phyloP scores from a whole-genome alignment of 2,329 filamentous ascomycete genomes.

The Laburnicola sp. region DNA sequence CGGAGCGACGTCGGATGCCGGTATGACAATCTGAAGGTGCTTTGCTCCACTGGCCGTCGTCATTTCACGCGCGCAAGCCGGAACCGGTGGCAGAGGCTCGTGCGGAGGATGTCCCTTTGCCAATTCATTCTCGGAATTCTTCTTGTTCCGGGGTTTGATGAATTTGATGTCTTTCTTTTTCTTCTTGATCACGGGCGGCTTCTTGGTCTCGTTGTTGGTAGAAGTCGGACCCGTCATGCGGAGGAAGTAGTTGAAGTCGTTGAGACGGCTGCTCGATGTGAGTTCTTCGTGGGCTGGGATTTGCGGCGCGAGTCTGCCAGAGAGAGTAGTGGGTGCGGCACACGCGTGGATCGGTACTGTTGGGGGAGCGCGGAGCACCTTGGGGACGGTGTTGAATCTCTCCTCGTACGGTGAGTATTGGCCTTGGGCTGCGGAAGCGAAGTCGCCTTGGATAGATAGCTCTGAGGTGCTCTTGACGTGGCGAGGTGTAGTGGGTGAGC shows the following conservation, averaged over 20 bases:
- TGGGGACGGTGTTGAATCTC: conserved; percentile 14
- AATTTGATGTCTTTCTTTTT: conserved; percentile 26
- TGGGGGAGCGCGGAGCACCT: conserved; percentile 13
- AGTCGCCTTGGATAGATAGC: conserved; percentile 26
- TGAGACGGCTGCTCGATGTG: conserved; percentile 29
- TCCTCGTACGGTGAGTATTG: conserved; percentile 29
- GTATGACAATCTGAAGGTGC: conserved; percentile 37
- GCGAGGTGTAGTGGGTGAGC: conserved; percentile 17
- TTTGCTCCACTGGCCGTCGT: conserved; percentile 33
- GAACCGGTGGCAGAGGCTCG: conserved; percentile 18
- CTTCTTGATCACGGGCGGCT: conserved; percentile 10
- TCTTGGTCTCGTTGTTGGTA: conserved; percentile 6
- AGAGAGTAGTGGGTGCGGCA: conserved; percentile 8
- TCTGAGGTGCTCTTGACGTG: conserved; percentile 14
- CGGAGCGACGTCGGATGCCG: conserved; percentile 15
- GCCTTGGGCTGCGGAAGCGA: conserved; percentile 27
- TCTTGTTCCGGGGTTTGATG: conserved; percentile 30
- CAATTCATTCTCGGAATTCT: conserved; percentile 26
- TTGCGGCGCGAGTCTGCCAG: conserved; percentile 31
- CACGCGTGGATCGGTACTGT: conserved; percentile 12
- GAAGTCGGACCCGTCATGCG: conserved; percentile 35
- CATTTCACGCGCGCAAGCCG: conserved; percentile 33
- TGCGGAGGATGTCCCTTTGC: conserved; percentile 23
- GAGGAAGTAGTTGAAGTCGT: conserved; percentile 37
- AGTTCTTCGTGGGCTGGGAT: conserved; percentile 40